These are phyloP conservation scores for Glarea lozoyensis DNA, from an alignment of 495 filamentous ascomycete genomes.

Conservation along the genomic window DNA sequence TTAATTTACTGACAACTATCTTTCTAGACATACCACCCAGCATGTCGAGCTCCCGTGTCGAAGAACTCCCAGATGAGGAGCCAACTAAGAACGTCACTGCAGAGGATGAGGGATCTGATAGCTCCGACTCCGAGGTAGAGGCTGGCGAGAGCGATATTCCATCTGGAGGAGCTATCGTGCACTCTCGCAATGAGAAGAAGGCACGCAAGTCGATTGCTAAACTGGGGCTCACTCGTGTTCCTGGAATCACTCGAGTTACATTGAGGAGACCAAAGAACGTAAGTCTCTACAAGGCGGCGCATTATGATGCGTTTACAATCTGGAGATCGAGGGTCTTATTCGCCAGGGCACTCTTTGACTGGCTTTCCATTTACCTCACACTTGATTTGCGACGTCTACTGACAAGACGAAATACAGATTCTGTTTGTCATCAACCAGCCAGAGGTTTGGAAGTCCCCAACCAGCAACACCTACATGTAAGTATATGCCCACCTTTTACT, in stretches of 20 bases:
- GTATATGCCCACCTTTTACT: slow-evolving; percentile 21
- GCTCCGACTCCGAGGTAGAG: slow-evolving; percentile 67
- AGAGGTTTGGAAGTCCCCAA: slow-evolving; percentile 97
- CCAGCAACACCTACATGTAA: slow-evolving; percentile 99
- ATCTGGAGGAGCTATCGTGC: slow-evolving; percentile 79
- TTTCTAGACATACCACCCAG: slow-evolving; percentile 29
- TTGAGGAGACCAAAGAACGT: slow-evolving; percentile 97
- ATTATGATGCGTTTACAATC: too few relatives aligned
- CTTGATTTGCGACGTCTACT: slow-evolving; percentile 1
- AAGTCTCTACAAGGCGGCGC: too few relatives aligned
- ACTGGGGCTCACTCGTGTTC: slow-evolving; percentile 90
- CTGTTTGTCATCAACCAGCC: slow-evolving; percentile 99
- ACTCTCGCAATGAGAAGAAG: slow-evolving; percentile 99
- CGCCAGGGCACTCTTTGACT: neutral
- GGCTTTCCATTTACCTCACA: neutral
- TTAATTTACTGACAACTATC: slow-evolving; percentile 13
- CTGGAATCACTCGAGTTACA: slow-evolving; percentile 96
- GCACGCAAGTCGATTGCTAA: slow-evolving; percentile 97
- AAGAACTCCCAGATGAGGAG: slow-evolving; percentile 92
- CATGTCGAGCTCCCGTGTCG: slow-evolving; percentile 97
- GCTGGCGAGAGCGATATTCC: slow-evolving; percentile 61
- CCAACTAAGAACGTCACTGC: slow-evolving; percentile 60
- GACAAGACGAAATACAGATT: slow-evolving; percentile 48
- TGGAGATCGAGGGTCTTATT: too few relatives aligned
- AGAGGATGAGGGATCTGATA: slow-evolving; percentile 66